phyloP scores from a whole-genome alignment of 208 protist species.

The Leptomonas pyrrhocoris region DNA sequence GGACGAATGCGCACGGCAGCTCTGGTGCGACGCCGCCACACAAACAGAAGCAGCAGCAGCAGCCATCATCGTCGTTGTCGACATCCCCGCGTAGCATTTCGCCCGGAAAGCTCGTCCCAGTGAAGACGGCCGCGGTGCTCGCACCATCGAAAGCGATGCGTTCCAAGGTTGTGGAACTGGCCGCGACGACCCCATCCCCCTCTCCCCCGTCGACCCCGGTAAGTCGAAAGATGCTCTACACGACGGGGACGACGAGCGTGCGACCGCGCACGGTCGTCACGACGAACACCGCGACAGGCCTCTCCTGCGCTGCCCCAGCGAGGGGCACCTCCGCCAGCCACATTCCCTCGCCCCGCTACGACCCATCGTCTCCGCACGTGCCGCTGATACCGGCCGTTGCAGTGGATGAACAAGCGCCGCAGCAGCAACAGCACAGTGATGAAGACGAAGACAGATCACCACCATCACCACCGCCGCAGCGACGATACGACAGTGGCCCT shows the following conservation, averaged over 20 bases:
- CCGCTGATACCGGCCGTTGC: not conserved
- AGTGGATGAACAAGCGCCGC: not conserved
- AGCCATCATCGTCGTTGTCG: not conserved
- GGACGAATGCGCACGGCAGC: not conserved
- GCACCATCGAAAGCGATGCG: not conserved
- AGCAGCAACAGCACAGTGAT: not conserved
- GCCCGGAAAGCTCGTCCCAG: not conserved
- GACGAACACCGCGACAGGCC: not conserved
- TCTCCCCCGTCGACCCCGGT: not conserved
- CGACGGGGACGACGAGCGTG: not conserved
- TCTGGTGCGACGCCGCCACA: not conserved
- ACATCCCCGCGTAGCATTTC: not conserved
- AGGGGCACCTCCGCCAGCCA: not conserved
- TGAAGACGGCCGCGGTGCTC: not conserved
- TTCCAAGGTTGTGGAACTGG: not conserved
- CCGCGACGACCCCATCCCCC: not conserved
- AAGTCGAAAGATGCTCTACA: not conserved
- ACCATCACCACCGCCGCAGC: not conserved
- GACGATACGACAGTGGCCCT: not conserved
- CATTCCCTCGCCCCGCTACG: not conserved
- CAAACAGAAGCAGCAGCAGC: not conserved
- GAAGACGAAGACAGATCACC: not conserved
- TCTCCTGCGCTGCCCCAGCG: not conserved
- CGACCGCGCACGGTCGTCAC: not conserved
- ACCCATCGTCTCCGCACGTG: not conserved